Evolutionary conservation across 2,329 filamentous ascomycete species (phyloP), one percentile per base, ranked within the genome.

Genomic region (Xylaria hypoxylon): DNA sequence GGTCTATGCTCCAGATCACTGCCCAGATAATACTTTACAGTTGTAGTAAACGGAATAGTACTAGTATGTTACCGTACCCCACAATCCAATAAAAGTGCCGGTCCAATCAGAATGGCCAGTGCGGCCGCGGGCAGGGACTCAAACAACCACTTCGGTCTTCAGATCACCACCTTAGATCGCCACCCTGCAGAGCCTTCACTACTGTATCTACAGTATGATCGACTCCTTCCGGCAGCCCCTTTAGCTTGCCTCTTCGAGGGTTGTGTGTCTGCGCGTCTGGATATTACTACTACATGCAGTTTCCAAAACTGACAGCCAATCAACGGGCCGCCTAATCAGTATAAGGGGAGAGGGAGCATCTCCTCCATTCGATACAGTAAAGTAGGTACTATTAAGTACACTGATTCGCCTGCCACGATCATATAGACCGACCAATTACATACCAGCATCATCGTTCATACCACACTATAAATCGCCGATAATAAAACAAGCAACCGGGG

Each of bases 1-100:
- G 51, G 57, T 51, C 62, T 45, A 42, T 59, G 62, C 42, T 33
- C 28, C 24, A 28, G 51, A 62, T 45, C 51, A n/a, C n/a, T n/a
- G n/a, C n/a, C n/a, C n/a, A n/a, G 31, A 33, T 33, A 10, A 8
- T 33, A 33, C 31, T 33, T 2, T 33, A 33, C n/a, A 22, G n/a
- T 7, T 45, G 24, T 13, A 28, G 47, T 31, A 15, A 28, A 19
- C 15, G n/a, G 15, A 6, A 51, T n/a, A n/a, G n/a, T n/a, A n/a
- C n/a, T 51, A 51, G 48, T 28, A 15, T 15, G 6, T 26, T 35
- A 15, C 22, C 17, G 22, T 33, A 57, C 53, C 40, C 53, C 53
- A 57, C 38, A 58, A 58, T 15, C 42, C 38, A 38, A 38, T 42
- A n/a, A 35, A 44, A 19, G 17, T 55, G 52, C 52, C 28, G 44